phyloP scores from a whole-genome alignment of 805 yeast genomes.

The Saccharomycopsis selenospora region DNA sequence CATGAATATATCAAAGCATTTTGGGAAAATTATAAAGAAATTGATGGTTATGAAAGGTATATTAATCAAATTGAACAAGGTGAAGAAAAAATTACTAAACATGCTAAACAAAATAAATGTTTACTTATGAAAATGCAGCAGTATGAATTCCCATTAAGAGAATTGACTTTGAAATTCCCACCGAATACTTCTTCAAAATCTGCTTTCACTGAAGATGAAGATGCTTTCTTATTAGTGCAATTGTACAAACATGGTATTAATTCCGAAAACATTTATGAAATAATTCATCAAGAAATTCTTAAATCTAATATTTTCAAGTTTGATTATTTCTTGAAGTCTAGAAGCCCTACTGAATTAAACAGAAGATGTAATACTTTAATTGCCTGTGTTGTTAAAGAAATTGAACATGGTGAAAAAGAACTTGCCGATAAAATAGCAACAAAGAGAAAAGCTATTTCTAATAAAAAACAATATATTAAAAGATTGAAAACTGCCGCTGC shows the following conservation, averaged over 20 bases:
- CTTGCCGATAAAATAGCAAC: slow-evolving; percentile 5
- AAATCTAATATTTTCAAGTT: slow-evolving; percentile 73
- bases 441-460: slow-evolving; percentile 12
- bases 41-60: slow-evolving; percentile 86
- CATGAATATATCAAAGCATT: slow-evolving; percentile 68
- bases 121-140: slow-evolving; percentile 66
- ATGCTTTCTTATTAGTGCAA: slow-evolving; percentile 76
- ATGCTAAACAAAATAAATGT: slow-evolving; percentile 67
- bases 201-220: slow-evolving; percentile 82
- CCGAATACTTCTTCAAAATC: slow-evolving; percentile 60
- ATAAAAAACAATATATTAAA: neutral
- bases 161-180: slow-evolving; percentile 63
- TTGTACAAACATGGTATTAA: slow-evolving; percentile 77
- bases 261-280: slow-evolving; percentile 68
- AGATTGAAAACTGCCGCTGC: neutral
- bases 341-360: slow-evolving; percentile 69
- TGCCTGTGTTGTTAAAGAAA: slow-evolving; percentile 67
- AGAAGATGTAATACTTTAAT: slow-evolving; percentile 78
- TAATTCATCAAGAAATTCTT: slow-evolving; percentile 66
- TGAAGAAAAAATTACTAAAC: slow-evolving; percentile 68
- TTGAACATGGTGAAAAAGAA: slow-evolving; percentile 29
- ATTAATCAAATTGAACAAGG: slow-evolving; percentile 78
- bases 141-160: slow-evolving; percentile 72
- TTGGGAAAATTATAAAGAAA: slow-evolving; percentile 70
- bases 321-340: slow-evolving; percentile 79